phyloP scores from a whole-genome alignment of 306 rosid species.

The Alnus rubra region DNA sequence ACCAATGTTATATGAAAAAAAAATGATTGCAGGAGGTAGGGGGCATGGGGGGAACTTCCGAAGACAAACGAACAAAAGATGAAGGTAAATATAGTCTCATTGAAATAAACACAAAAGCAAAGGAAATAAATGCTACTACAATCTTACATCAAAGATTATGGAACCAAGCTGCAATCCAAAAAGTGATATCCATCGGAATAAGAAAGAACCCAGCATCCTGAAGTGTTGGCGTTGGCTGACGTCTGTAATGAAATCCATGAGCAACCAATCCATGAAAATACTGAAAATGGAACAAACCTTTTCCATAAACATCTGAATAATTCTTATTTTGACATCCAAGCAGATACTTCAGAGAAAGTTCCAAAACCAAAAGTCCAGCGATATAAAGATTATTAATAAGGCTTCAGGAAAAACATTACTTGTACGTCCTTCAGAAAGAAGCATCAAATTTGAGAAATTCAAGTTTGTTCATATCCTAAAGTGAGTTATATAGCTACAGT shows the following conservation, averaged over 20 bases:
- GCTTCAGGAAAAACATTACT: background rate
- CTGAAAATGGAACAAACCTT: constrained; percentile 42
- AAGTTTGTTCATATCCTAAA: background rate
- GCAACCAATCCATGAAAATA: constrained; percentile 87
- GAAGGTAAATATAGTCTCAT: constrained; percentile 64
- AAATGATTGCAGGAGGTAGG: background rate
- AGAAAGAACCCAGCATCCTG: constrained; percentile 85
- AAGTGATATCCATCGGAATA: constrained; percentile 62
- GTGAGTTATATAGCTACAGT: background rate
- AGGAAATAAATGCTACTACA: constrained; percentile 3
- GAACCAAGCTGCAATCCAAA: background rate
- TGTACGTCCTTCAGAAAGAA: background rate
- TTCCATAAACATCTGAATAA: constrained; percentile 1
- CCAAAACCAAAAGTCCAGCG: background rate
- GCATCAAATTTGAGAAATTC: background rate
- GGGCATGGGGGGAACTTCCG: constrained; percentile 39
- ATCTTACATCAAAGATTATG: background rate
- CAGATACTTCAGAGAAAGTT: background rate
- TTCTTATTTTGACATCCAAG: background rate
- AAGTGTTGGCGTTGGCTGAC: constrained; percentile 76
- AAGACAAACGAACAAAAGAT: constrained; percentile 69
- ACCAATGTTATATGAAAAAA: background rate
- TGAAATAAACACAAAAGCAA: constrained; percentile 22
- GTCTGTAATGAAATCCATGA: constrained; percentile 83
- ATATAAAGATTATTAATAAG: background rate